Evolutionary conservation across 2,329 filamentous ascomycete genomes (phyloP).

Genomic region (Dryadomyces quercivorus): DNA sequence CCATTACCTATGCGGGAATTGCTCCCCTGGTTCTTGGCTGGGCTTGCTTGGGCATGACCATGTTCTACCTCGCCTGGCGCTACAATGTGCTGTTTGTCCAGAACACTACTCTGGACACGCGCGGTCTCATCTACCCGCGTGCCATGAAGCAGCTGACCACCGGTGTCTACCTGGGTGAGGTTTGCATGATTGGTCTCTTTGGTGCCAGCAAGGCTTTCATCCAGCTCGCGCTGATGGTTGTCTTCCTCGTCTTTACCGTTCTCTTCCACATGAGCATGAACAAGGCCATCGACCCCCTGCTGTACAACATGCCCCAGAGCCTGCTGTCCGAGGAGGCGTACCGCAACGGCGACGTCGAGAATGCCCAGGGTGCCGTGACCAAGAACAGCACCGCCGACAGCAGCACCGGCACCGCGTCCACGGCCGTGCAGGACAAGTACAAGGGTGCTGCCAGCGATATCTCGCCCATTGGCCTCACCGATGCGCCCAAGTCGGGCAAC

Average conservation of each 20-base stretch:
- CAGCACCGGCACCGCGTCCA: not conserved
- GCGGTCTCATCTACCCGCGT: constrained; percentile 81
- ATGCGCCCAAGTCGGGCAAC: constrained; percentile 30
- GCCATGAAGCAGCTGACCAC: constrained; percentile 79
- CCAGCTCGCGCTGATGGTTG: constrained; percentile 61
- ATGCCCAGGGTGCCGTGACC: constrained; percentile 6
- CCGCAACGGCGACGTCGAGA: constrained; percentile 12
- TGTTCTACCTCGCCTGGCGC: constrained; percentile 78
- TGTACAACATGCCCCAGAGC: constrained; percentile 71
- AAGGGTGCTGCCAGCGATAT: constrained; percentile 14
- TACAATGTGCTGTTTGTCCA: constrained; percentile 82
- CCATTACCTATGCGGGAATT: constrained; percentile 71
- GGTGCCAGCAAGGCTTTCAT: constrained; percentile 53
- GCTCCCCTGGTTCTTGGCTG: constrained; percentile 78
- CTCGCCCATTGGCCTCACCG: constrained; percentile 8
- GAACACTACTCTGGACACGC: constrained; percentile 72
- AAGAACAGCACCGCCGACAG: constrained; percentile 17
- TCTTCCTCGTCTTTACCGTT: constrained; percentile 61
- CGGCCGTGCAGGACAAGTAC: not conserved
- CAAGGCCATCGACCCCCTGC: constrained; percentile 59
- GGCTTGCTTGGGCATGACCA: constrained; percentile 59
- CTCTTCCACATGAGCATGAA: constrained; percentile 67
- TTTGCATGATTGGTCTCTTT: constrained; percentile 75
- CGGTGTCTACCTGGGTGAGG: constrained; percentile 68
- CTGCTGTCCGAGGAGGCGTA: constrained; percentile 36